A percentile compares a stretch with the other conserved stretches of the same genome.
These are phyloP conservation scores for Syzygium oleosum DNA, from an alignment of 345 rosid species.

Conservation along the genomic window DNA sequence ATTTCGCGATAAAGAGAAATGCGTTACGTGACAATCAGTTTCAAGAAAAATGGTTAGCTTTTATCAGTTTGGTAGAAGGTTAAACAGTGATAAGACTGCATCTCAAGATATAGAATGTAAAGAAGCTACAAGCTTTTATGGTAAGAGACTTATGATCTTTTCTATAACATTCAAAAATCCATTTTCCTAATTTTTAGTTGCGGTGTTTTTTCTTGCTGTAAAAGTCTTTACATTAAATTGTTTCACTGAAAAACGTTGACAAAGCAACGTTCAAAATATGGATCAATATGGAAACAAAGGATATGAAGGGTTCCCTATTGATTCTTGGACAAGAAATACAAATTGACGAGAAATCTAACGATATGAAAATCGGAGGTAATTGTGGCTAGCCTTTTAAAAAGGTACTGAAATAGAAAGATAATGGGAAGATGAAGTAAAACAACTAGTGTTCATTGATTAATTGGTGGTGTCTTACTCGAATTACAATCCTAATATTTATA, in stretches of 20 bases:
- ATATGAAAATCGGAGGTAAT: not conserved
- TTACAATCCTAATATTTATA: not conserved
- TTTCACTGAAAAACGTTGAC: not conserved
- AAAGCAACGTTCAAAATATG: not conserved
- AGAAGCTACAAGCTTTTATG: not conserved
- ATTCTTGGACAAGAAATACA: not conserved
- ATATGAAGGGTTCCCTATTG: not conserved
- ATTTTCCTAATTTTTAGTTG: not conserved
- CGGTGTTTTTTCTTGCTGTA: too few relatives aligned
- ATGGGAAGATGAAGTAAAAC: not conserved
- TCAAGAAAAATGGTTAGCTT: not conserved
- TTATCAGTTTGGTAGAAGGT: not conserved
- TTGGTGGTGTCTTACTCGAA: not conserved
- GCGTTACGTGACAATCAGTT: too few relatives aligned
- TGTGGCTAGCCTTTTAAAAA: not conserved
- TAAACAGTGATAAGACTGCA: not conserved
- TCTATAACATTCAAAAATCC: not conserved
- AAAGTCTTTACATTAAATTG: not conserved
- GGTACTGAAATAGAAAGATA: not conserved
- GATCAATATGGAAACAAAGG: not conserved
- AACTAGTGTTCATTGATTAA: not conserved
- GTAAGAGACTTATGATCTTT: not conserved
- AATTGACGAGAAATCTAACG: not conserved
- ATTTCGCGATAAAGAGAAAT: not conserved
- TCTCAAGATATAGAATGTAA: not conserved